phyloP scores from a whole-genome alignment of 2,329 filamentous ascomycete species.

The Gyromitra esculenta region DNA sequence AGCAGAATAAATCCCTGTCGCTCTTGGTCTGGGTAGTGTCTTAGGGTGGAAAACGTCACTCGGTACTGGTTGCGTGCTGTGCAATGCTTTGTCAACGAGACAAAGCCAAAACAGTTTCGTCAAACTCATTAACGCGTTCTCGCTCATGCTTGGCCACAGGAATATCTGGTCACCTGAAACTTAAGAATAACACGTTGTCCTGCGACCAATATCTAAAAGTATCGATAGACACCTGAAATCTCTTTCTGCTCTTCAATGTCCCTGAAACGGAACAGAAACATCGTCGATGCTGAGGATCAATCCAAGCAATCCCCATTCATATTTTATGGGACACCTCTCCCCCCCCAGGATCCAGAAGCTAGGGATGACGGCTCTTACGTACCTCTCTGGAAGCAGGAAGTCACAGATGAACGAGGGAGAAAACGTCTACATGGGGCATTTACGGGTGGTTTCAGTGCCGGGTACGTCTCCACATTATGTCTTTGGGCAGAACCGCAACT shows the following conservation, averaged over 20 bases:
- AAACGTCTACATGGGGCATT: slow-evolving; percentile 95
- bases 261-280: slow-evolving; percentile 79
- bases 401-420: slow-evolving; percentile 88
- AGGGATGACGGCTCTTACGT: slow-evolving; percentile 91
- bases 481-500: background rate
- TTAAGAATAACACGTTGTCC: slow-evolving; percentile 5
- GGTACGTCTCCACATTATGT: slow-evolving; percentile 67
- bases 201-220: background rate
- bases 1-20: background rate
- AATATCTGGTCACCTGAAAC: slow-evolving; percentile 24
- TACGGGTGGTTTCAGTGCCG: slow-evolving; percentile 94
- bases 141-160: slow-evolving; percentile 22
- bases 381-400: slow-evolving; percentile 98
- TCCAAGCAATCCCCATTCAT: slow-evolving; percentile 78
- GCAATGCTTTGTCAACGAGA: background rate
- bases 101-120: background rate
- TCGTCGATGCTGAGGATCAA: slow-evolving; percentile 71
- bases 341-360: slow-evolving; percentile 76
- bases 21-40: background rate
- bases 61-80: slow-evolving; percentile 21
- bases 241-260: slow-evolving; percentile 68
- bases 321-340: slow-evolving; percentile 84
- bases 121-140: background rate
- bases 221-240: slow-evolving; percentile 35
- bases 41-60: slow-evolving; percentile 35